These are phyloP conservation scores for Tylopilus orsonianus DNA, from an alignment of 1,284 basidiomycete species.

Conservation along the genomic window DNA sequence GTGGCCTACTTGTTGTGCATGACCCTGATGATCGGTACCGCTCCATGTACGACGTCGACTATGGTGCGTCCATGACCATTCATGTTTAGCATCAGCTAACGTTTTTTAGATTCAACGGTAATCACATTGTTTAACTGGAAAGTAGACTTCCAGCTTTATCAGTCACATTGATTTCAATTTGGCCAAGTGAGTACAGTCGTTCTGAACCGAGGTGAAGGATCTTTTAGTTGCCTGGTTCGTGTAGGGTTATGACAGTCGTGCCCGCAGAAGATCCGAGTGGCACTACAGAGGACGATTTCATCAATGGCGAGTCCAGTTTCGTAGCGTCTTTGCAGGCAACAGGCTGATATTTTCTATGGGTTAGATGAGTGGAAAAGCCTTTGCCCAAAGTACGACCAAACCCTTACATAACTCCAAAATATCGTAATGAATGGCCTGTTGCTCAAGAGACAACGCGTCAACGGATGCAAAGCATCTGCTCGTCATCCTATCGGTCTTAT, in stretches of 20 bases:
- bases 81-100: slow-evolving; percentile 10
- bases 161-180: slow-evolving; percentile 39
- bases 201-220: neutral
- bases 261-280: slow-evolving; percentile 37
- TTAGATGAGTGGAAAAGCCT: slow-evolving; percentile 18
- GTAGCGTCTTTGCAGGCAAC: neutral
- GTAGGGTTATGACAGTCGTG: slow-evolving; percentile 40
- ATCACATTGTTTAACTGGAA: slow-evolving; percentile 41
- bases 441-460: no score
- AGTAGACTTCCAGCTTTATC: slow-evolving; percentile 9
- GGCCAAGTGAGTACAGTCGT: slow-evolving; percentile 15
- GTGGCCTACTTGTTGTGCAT: slow-evolving; percentile 35
- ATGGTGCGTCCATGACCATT: slow-evolving; percentile 25
- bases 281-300: slow-evolving; percentile 17
- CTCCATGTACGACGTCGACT: slow-evolving; percentile 36
- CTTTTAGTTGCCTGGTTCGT: neutral
- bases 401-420: no score
- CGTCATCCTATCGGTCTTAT: no score
- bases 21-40: slow-evolving; percentile 36
- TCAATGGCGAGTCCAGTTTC: slow-evolving; percentile 13
- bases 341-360: neutral
- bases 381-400: slow-evolving; percentile 19
- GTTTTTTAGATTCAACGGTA: slow-evolving; percentile 37
- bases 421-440: no score
- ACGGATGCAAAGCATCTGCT: no score